Base-by-base conservation (phyloP, 129 eudicot species). In the carrot (Daucus carota) region DNA sequence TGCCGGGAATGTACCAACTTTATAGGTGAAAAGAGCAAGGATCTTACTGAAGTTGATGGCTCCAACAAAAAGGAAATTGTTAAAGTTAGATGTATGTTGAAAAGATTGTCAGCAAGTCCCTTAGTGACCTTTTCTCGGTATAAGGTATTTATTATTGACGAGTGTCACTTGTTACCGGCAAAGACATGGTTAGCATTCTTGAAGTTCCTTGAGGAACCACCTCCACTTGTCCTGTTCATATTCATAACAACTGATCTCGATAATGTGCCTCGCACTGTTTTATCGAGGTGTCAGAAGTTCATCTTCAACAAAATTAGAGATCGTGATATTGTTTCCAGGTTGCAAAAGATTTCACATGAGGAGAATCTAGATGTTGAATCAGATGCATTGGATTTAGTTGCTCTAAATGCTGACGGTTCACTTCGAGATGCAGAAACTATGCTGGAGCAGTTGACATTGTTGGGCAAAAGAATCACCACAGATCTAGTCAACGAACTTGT, bases 361-460 rank as follows among this genome's bases (percentile, higher is more conserved):
- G 97, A 90, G 84, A 84, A 86, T 79, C 63, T 93, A 28, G 96
- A 93, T 82, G 92, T 89, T 72, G 97, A 88, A 38, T 65, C 80
- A 1, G 93, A 90, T 74, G 97, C 97, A 34, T 79, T 93, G 69
- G 91, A 90, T 78, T 65, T 90, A 81, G 91, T 93, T 80, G 91
- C 97, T 77, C 50, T 79, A 52, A 93, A 90, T 81, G 96, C 96
- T 18, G 98, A 90, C 79, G 98, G 98, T 68, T 93, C 98, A 45
- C 82, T 90, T 67, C 87, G 96, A 69, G 97, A 93, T 86, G 98
- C 98, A 22, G 97, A 93, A 83, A 93, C 96, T 42, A 93, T 90
- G 97, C 70, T 93, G 78, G 98, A 93, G 74, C 98, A 93, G 86
- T 87, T 93, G 83, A 93, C 93, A 81, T 87, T 93, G 78, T 82